These are phyloP conservation scores for Cystofilobasidium ferigula DNA, from an alignment of 768 basidiomycete species.

Conservation along the genomic window DNA sequence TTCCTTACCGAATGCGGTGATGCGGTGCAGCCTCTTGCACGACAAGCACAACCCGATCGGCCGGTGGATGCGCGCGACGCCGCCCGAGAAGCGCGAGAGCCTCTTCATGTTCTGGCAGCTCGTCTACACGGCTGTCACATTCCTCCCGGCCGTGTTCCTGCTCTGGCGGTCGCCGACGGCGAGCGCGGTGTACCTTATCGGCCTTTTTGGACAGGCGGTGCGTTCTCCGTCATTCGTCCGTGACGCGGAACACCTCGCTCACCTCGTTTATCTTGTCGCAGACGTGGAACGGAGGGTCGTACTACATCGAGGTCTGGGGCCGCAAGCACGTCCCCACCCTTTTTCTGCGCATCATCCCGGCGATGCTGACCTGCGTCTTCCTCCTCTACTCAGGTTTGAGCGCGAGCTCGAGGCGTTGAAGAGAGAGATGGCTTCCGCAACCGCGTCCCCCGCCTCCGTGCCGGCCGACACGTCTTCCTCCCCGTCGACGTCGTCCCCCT, in stretches of 20 bases:
- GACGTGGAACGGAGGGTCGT: slow-evolving; percentile 11
- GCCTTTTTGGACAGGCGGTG: slow-evolving; percentile 17
- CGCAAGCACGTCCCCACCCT: not conserved
- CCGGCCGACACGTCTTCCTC: too few species aligned
- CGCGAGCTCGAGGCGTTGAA: slow-evolving; percentile 24
- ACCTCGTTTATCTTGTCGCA: too few species aligned
- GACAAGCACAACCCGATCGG: slow-evolving; percentile 27
- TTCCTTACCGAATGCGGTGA: not conserved
- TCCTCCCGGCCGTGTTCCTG: slow-evolving; percentile 16
- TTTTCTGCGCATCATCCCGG: not conserved
- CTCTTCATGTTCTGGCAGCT: slow-evolving; percentile 27
- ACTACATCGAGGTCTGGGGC: slow-evolving; percentile 22
- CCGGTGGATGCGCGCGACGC: slow-evolving; percentile 23
- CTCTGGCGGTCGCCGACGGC: slow-evolving; percentile 1
- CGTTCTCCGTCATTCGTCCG: too few species aligned
- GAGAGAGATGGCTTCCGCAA: slow-evolving; percentile 20
- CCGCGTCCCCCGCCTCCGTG: not conserved
- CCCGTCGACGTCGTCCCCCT: too few species aligned
- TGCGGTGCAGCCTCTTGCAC: slow-evolving; percentile 23
- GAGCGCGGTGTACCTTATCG: slow-evolving; percentile 14
- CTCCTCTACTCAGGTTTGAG: slow-evolving; percentile 2
- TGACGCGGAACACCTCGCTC: slow-evolving; percentile 9
- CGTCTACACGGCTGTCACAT: slow-evolving; percentile 24
- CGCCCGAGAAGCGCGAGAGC: slow-evolving; percentile 22
- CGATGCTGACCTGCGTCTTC: too few species aligned